A percentile compares a stretch with the other conserved stretches of the same genome.
phyloP scores from a whole-genome alignment of 2,329 filamentous ascomycete genomes.

The Hortaea sp. region DNA sequence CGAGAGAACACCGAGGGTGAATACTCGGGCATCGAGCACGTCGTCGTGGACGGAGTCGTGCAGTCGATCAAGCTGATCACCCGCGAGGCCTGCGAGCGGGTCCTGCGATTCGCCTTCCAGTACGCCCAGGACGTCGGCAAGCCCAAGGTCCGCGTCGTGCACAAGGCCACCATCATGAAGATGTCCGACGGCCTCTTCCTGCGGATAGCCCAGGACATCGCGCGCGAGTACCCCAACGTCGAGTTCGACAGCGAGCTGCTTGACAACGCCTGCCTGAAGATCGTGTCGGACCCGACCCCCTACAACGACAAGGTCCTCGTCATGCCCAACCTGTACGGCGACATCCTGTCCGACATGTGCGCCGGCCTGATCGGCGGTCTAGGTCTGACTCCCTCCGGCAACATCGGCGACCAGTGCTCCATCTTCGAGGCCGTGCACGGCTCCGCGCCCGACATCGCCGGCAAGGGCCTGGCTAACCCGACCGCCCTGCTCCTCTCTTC shows the following conservation, averaged over 20 bases:
- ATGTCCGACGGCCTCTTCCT: conserved; percentile 99
- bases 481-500: conserved; percentile 89
- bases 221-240: conserved; percentile 91
- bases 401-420: conserved; percentile 98
- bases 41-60: conserved; percentile 93
- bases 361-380: conserved; percentile 96
- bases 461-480: conserved; percentile 92
- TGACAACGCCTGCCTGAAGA: conserved; percentile 98
- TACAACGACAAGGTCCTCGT: conserved; percentile 99
- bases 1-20: conserved; percentile 99
- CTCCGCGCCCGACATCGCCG: conserved; percentile 91
- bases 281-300: conserved; percentile 87
- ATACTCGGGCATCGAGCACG: conserved; percentile 98
- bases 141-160: conserved; percentile 93
- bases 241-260: conserved; percentile 97
- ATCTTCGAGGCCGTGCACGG: conserved; percentile 99
- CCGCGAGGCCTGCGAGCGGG: conserved; percentile 83
- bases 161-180: conserved; percentile 99
- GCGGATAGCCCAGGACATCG: conserved; percentile 69
- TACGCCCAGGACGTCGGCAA: conserved; percentile 87
- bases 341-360: conserved; percentile 99
- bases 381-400: conserved; percentile 91
- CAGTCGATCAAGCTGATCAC: conserved; percentile 99
- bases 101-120: conserved; percentile 96
- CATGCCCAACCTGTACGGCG: conserved; percentile 95